Conservation (phyloP, 1,139 yeast genomes). For the Arxiozyma heterogenica region DNA sequence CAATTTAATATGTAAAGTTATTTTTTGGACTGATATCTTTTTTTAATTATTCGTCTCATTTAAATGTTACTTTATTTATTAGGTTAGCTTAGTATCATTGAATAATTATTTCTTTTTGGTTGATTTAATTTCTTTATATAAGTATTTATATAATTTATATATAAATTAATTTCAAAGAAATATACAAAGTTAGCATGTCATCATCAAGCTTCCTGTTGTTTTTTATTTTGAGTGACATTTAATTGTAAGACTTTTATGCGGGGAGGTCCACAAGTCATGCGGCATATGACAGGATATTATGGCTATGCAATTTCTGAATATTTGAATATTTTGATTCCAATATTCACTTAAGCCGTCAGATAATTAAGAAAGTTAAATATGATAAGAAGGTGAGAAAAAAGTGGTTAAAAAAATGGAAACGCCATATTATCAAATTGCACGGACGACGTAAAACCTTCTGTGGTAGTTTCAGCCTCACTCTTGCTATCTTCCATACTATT, state of each 20-base stretch:
- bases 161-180: conserved; percentile 1
- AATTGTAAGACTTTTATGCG: no score
- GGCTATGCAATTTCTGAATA: neutral
- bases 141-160: neutral
- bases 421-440: neutral
- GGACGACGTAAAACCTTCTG: neutral
- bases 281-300: neutral
- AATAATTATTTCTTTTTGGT: neutral
- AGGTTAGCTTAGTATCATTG: neutral
- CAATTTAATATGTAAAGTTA: conserved; percentile 3
- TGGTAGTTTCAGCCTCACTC: neutral
- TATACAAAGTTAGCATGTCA: conserved; percentile 1
- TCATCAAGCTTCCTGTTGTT: neutral
- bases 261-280: no score
- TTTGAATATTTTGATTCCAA: no score
- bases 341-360: no score
- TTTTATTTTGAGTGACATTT: neutral
- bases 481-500: neutral
- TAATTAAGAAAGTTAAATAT: no score
- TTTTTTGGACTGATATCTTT: neutral
- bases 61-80: no score
- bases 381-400: neutral
- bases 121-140: neutral
- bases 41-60: no score
- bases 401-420: neutral